These are phyloP conservation scores for Myrmaecium sp. DNA, from an alignment of 2,329 filamentous ascomycete species.

Conservation along the genomic window DNA sequence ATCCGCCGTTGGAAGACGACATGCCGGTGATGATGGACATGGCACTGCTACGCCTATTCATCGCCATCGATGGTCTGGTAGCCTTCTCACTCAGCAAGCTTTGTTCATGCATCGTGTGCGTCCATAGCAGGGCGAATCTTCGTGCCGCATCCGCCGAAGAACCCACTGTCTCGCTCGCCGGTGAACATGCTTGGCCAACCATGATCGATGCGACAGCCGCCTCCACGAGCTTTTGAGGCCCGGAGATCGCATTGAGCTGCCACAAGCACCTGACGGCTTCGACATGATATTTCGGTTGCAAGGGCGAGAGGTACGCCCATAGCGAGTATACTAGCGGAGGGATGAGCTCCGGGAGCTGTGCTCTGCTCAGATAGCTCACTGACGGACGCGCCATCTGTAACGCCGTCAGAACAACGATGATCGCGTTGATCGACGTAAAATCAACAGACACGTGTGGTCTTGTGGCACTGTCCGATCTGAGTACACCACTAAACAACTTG, in stretches of 20 bases:
- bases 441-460: slow-evolving; percentile 5
- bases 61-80: slow-evolving; percentile 11
- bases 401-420: slow-evolving; percentile 16
- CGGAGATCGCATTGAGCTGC: slow-evolving; percentile 62
- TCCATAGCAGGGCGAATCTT: slow-evolving; percentile 64
- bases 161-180: neutral
- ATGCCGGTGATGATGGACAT: slow-evolving; percentile 12
- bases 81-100: slow-evolving; percentile 19
- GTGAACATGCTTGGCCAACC: slow-evolving; percentile 5
- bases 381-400: slow-evolving; percentile 13
- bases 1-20: slow-evolving; percentile 37
- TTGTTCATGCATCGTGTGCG: slow-evolving; percentile 41
- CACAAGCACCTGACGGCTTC: slow-evolving; percentile 77
- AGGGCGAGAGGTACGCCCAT: slow-evolving; percentile 69
- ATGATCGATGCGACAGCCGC: slow-evolving; percentile 59
- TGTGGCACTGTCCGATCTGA: slow-evolving; percentile 4
- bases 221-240: slow-evolving; percentile 57
- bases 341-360: slow-evolving; percentile 46
- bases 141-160: slow-evolving; percentile 38
- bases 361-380: slow-evolving; percentile 12
- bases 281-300: slow-evolving; percentile 81
- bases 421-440: slow-evolving; percentile 15
- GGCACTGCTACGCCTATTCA: slow-evolving; percentile 13
- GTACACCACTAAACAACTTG: slow-evolving; percentile 10
- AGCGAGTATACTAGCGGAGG: slow-evolving; percentile 51